Conservation (phyloP, 306 rosid genomes). For the Fragaria vesca region DNA sequence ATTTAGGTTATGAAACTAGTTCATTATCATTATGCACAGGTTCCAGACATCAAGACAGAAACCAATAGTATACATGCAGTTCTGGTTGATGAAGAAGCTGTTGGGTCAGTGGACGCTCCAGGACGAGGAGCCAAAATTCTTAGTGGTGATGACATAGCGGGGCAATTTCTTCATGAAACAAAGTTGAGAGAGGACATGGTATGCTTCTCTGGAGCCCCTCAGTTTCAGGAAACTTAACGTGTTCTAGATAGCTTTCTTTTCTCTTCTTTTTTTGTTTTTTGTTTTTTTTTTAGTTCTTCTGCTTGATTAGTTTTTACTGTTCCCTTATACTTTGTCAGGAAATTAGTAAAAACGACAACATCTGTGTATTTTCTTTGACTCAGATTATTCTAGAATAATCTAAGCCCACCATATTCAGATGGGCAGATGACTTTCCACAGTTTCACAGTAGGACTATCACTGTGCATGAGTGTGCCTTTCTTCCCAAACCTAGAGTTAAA, state of each 20-base stretch:
- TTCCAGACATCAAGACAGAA: conserved; percentile 48
- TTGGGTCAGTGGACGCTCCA: conserved; percentile 46
- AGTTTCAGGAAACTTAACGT: too few species aligned
- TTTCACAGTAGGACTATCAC: background rate
- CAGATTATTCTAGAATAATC: background rate
- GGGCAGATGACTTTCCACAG: background rate
- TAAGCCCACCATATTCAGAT: background rate
- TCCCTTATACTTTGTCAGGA: background rate
- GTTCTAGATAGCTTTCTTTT: background rate
- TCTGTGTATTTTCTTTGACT: background rate
- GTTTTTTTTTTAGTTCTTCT: background rate
- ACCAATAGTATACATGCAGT: conserved; percentile 37
- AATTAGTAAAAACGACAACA: background rate
- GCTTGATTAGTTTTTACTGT: background rate
- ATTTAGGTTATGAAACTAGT: conserved; percentile 10
- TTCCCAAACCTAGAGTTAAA: background rate
- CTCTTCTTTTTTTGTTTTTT: background rate
- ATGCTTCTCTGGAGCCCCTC: background rate
- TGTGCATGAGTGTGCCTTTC: background rate
- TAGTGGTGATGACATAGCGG: conserved; percentile 26
- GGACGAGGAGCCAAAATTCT: conserved; percentile 67
- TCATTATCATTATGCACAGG: conserved; percentile 25
- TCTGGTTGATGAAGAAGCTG: conserved; percentile 76
- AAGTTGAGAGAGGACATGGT: conserved; percentile 21
- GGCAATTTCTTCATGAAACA: conserved; percentile 14